Conservation (phyloP, 208 protist species). For the Trypanosoma melophagium region DNA sequence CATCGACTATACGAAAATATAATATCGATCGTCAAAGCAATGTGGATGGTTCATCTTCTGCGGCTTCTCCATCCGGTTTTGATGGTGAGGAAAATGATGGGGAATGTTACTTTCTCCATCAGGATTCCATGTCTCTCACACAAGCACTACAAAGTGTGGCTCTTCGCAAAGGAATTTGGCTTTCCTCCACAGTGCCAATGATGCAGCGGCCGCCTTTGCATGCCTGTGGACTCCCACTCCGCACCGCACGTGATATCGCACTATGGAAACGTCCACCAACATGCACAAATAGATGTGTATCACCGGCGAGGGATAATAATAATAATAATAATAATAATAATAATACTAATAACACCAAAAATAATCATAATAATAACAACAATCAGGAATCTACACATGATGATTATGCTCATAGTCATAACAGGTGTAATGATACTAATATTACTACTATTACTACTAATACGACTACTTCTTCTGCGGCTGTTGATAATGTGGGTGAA, state of each 20-base stretch:
- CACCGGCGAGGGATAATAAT: too few relatives aligned
- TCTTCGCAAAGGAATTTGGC: conserved; percentile 23
- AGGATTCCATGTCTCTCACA: conserved; percentile 13
- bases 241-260: conserved; percentile 24
- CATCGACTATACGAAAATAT: too few relatives aligned
- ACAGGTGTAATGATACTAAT: too few relatives aligned
- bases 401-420: too few relatives aligned
- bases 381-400: not conserved
- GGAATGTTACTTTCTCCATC: conserved; percentile 23
- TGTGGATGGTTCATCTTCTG: too few relatives aligned
- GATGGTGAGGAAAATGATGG: not conserved
- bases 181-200: conserved; percentile 26
- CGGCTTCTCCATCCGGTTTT: not conserved
- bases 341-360: not conserved
- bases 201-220: conserved; percentile 27
- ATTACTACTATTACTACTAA: too few relatives aligned
- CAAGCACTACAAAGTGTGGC: conserved; percentile 29
- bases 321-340: conserved; percentile 2
- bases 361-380: not conserved
- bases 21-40: too few relatives aligned
- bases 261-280: conserved; percentile 18
- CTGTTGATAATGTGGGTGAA: too few relatives aligned
- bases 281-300: not conserved
- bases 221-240: conserved; percentile 31
- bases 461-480: too few relatives aligned